Evolutionary conservation across 495 filamentous ascomycete genomes (phyloP).

Genomic region (Penicillium malachiteum): DNA sequence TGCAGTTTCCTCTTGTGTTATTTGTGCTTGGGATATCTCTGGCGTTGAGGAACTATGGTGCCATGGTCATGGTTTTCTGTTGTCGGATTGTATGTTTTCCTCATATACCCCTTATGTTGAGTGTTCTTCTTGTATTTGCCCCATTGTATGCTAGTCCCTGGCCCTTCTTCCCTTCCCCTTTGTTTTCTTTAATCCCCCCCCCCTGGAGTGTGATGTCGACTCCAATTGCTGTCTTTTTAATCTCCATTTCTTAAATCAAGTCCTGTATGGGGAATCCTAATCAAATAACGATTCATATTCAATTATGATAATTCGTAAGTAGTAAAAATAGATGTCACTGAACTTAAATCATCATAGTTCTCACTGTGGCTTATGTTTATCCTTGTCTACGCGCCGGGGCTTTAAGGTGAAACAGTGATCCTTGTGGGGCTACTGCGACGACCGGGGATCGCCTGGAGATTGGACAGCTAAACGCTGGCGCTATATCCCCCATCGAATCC

Average conservation of each 20-base stretch:
- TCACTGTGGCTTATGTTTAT: no score
- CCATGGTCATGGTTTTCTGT: neutral
- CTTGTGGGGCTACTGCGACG: neutral
- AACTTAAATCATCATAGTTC: no score
- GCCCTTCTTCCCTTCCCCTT: neutral
- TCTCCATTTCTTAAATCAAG: no score
- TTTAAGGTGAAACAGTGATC: no score
- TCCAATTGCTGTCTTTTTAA: no score
- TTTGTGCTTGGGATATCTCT: neutral
- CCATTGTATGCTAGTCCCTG: neutral
- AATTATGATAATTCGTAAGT: no score
- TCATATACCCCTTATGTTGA: constrained; percentile 29
- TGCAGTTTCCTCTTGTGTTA: neutral
- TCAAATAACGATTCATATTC: no score
- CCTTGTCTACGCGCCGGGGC: no score
- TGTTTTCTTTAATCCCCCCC: neutral
- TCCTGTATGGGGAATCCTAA: no score
- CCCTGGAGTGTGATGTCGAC: no score
- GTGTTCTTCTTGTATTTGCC: neutral
- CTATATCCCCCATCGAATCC: neutral
- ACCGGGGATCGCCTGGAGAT: neutral
- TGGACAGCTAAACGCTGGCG: neutral
- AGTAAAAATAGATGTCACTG: no score
- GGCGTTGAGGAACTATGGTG: neutral
- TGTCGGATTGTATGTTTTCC: constrained; percentile 4